phyloP scores from a whole-genome alignment of 139 green algal genomes.

The Desmodesmus armatus region DNA sequence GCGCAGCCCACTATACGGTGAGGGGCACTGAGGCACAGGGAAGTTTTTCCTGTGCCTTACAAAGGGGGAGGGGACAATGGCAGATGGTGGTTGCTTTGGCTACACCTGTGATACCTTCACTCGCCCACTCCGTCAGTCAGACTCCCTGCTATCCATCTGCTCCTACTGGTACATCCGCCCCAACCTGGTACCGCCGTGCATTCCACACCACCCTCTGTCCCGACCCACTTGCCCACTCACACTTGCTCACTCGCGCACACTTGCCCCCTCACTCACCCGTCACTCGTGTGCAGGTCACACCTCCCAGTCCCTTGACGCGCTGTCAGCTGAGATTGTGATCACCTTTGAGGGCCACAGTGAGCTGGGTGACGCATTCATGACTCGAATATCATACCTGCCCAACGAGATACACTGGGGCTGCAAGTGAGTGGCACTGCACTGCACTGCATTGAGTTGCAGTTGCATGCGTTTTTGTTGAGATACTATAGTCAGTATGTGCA shows the following conservation, averaged over 20 bases:
- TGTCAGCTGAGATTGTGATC: slow-evolving; percentile 86
- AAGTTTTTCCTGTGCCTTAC: too few relatives aligned
- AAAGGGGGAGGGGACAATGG: too few relatives aligned
- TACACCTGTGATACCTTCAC: too few relatives aligned
- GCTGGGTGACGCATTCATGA: slow-evolving; percentile 87
- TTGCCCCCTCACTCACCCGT: background rate
- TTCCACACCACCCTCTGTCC: background rate
- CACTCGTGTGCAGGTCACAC: slow-evolving; percentile 41
- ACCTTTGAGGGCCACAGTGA: slow-evolving; percentile 85
- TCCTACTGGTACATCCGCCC: too few relatives aligned
- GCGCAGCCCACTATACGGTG: slow-evolving; percentile 79
- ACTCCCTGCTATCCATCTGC: too few relatives aligned
- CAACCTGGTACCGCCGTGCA: background rate
- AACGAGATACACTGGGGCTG: slow-evolving; percentile 87
- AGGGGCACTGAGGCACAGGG: too few relatives aligned
- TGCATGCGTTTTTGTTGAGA: background rate
- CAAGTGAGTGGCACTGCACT: too few relatives aligned
- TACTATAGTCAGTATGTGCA: background rate
- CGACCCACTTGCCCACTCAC: background rate
- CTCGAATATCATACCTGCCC: slow-evolving; percentile 82
- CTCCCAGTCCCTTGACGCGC: slow-evolving; percentile 49
- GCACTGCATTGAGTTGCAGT: slow-evolving; percentile 60
- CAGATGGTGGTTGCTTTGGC: too few relatives aligned
- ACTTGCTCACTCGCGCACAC: background rate
- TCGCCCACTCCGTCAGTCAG: too few relatives aligned